Base-by-base conservation (phyloP, 2,329 filamentous ascomycete genomes). In the Emmonsiellopsis sp. region DNA sequence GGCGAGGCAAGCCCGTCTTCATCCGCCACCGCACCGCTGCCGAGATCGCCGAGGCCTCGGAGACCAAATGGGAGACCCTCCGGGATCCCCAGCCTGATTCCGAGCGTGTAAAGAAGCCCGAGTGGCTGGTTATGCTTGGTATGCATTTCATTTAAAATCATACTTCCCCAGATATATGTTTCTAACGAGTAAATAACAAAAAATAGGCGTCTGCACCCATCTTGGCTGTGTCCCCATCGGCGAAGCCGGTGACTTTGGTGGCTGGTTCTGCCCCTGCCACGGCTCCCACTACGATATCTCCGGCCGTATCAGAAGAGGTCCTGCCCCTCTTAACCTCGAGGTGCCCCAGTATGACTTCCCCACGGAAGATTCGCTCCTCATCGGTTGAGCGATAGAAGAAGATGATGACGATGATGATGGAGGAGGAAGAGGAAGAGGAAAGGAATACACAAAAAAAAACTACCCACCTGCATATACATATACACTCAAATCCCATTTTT, bases 211-310 rank as follows among this genome's bases (percentile, higher is more conserved):
- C 76, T 98, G 93, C 87, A 98, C 93, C 69, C 93, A 98, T 77
- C 80, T 98, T 70, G 93, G 93, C 77, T 98, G 93, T 83, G 93
- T 98, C 65, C 93, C 93, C 70, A 98, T 98, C 68, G 93, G 94
- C 69, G 93, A 98, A 80, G 89, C 93, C 61, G 93, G 93, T 73
- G 94, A 98, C 76, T 98, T 80, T 69, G 93, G 93, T 72, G 93
- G 93, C 71, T 98, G 93, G 93, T 98, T 98, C 87, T 98, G 93
- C 81, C 93, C 93, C 62, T 98, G 93, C 87, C 93, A 98, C 83
- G 93, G 93, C 75, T 96, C 91, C 65, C 93, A 98, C 82, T 98
- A 98, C 84, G 93, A 98, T 74, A 97, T 98, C 74, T 97, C 91
- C 61, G 93, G 93, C 73, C 90, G 93, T 76, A 89, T 95, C 82